These are phyloP conservation scores for Orbilia oligospora DNA, from an alignment of 2,329 filamentous ascomycete species.

Conservation along the genomic window DNA sequence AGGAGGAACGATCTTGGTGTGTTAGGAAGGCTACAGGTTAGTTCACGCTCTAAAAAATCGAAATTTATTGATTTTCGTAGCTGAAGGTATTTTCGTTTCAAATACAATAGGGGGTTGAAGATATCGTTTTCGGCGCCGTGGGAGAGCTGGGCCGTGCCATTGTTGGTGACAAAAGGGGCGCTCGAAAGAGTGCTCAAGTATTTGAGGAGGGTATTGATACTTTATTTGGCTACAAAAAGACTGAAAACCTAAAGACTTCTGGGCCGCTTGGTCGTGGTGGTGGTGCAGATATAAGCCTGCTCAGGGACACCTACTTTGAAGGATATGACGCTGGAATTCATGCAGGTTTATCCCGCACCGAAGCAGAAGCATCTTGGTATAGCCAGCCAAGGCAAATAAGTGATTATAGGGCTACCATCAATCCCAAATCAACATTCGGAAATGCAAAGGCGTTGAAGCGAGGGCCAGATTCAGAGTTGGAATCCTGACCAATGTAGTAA, in stretches of 20 bases:
- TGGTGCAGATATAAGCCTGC: conserved; percentile 6
- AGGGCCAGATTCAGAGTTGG: not conserved
- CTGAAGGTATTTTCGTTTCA: not conserved
- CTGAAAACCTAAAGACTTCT: not conserved
- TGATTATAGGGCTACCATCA: not conserved
- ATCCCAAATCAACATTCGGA: not conserved
- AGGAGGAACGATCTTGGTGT: not conserved
- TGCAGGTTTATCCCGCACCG: conserved; percentile 22
- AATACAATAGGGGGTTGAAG: conserved; percentile 14
- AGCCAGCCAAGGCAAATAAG: conserved; percentile 14
- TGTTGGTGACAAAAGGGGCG: conserved; percentile 13
- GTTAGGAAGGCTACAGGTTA: conserved; percentile 8
- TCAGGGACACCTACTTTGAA: conserved; percentile 16
- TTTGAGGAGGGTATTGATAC: conserved; percentile 15
- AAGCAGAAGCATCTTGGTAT: conserved; percentile 25
- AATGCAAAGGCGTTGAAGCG: conserved; percentile 41
- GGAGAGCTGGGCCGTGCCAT: not conserved
- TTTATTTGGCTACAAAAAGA: not conserved
- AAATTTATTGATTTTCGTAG: not conserved
- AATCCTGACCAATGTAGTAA: not conserved
- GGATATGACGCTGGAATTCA: conserved; percentile 29
- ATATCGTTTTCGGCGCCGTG: conserved; percentile 21
- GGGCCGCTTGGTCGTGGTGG: not conserved
- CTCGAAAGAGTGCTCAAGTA: conserved; percentile 22
- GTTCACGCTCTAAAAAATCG: not conserved